Base-by-base conservation (phyloP, 495 filamentous ascomycete species). In the Xylaria longipes region DNA sequence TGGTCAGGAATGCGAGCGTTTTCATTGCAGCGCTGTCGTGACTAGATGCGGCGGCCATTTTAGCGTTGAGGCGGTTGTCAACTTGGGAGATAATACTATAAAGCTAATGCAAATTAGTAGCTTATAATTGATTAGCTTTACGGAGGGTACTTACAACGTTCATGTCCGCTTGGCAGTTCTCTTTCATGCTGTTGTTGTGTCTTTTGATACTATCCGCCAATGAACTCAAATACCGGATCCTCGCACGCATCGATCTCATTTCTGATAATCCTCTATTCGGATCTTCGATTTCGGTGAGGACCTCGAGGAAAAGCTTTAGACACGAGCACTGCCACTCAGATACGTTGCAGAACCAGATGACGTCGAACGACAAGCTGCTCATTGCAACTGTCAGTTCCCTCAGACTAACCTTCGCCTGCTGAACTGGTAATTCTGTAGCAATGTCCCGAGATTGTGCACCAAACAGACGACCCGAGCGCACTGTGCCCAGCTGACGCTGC, bases 11-110 rank as follows among this genome's bases (percentile, higher is more conserved):
- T 27, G 78, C 77, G 45, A 80, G 77, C 20, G 77, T 76, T 29
- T 75, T 72, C 77, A 76, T 78, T 8, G 77, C 71, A 2, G 76
- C 70, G 67, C 80, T 83, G 71, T 85, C 82, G 29, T 39, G 64
- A 29, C 20, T 70, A 43, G 45, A 76, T 0, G 77, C 77, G 0
- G 77, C 80, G 1, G 78, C 81, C 33, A 82, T 77, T 56, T 81
- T 79, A 2, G 80, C 79, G 12, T 72, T 76, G 9, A 76, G 78
- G 48, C 82, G 81, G 31, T 80, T 79, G 20, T 78, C 75, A 20
- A 77, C 78, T 39, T 66, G 64, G 29, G 64, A 54, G 64, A 66
- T 66, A 7, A 66, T 54, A 25, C 45, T 66, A 15, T 66, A 46
- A 20, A 66, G 29, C 64, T 66, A 37, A 17, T 64, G 61, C 8